Evolutionary conservation across 1,284 basidiomycete species (phyloP), one percentile per base, ranked within the genome.

Genomic region (Moesziomyces sp.): DNA sequence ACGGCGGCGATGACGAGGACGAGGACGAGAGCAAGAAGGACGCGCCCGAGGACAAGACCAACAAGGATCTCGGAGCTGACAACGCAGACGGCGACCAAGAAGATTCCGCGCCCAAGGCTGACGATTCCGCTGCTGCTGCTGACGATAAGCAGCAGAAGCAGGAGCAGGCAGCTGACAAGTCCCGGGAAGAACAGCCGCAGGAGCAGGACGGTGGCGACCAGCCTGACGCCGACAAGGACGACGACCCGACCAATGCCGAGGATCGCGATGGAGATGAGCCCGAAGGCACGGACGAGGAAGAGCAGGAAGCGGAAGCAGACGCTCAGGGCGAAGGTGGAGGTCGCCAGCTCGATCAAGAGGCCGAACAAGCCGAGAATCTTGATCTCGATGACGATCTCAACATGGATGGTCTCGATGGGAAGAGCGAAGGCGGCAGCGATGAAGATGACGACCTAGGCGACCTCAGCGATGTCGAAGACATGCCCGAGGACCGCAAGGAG

Each of bases 1-100:
- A 91, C 38, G 92, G 94, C 71, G 91, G 95, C 74, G 91, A 95
- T 28, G 86, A 88, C 11, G 76, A 85, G 5, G 85, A 88, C 11
- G 76, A 85, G 5, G 85, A 87, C 52, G 87, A 88, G 1, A 89
- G 90, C 4, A 76, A 85, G 54, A 70, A 76, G 16, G 68, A 67
- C 8, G 54, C 76, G 7, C 63, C 61, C 38, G 56, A 81, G 40
- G 80, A 84, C 61, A 67, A 81, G 51, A 85, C 88, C 51, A 84
- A 87, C 38, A 74, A 83, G 35, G 76, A 84, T 24, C 77, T 80
- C 6, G 79, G 76, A 80, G 72, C 70, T 85, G 71, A 81, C 85
- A 51, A 84, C 71, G 63, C 86, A 69, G 69, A 86, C n/a, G 63
- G 63, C 52, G 60, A 72, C 23, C 56, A 72, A 24, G 71, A 63